Evolutionary conservation across 805 yeast species (phyloP).

Genomic region (Yarrowia porcina): DNA sequence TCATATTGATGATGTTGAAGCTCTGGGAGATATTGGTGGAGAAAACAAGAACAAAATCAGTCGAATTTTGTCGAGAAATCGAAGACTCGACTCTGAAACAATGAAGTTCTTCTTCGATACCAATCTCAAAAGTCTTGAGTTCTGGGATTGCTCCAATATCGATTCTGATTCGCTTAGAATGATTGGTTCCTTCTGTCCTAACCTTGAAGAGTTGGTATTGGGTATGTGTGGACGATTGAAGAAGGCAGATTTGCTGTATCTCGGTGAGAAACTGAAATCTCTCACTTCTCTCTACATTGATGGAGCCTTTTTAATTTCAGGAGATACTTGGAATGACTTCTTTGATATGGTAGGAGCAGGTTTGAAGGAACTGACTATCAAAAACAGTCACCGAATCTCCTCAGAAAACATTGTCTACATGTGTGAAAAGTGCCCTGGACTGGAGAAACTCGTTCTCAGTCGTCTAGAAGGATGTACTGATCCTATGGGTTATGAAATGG

Average conservation of each 20-base stretch:
- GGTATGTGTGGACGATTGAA: slow-evolving; percentile 93
- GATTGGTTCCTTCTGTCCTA: slow-evolving; percentile 77
- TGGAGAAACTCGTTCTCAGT: slow-evolving; percentile 59
- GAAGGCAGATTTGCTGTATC: slow-evolving; percentile 67
- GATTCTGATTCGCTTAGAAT: slow-evolving; percentile 60
- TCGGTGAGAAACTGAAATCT: slow-evolving; percentile 53
- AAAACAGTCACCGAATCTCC: slow-evolving; percentile 80
- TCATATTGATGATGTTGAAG: slow-evolving; percentile 71
- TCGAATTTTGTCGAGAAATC: slow-evolving; percentile 72
- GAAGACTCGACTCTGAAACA: slow-evolving; percentile 73
- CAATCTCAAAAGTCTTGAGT: slow-evolving; percentile 53
- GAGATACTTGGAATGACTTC: slow-evolving; percentile 70
- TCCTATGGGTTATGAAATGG: slow-evolving; percentile 55
- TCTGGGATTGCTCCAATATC: slow-evolving; percentile 91
- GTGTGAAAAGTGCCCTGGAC: slow-evolving; percentile 53
- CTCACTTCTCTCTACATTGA: slow-evolving; percentile 62
- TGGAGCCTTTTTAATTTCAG: slow-evolving; percentile 86
- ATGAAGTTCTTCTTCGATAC: slow-evolving; percentile 69
- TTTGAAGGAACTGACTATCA: slow-evolving; percentile 57
- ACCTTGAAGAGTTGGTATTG: slow-evolving; percentile 59
- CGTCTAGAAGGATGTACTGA: slow-evolving; percentile 66
- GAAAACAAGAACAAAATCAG: slow-evolving; percentile 68
- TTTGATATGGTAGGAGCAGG: slow-evolving; percentile 57
- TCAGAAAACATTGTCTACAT: slow-evolving; percentile 61
- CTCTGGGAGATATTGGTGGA: slow-evolving; percentile 81